Evolutionary conservation across 148 eudicot species (phyloP).

Genomic region (Cornus florida): DNA sequence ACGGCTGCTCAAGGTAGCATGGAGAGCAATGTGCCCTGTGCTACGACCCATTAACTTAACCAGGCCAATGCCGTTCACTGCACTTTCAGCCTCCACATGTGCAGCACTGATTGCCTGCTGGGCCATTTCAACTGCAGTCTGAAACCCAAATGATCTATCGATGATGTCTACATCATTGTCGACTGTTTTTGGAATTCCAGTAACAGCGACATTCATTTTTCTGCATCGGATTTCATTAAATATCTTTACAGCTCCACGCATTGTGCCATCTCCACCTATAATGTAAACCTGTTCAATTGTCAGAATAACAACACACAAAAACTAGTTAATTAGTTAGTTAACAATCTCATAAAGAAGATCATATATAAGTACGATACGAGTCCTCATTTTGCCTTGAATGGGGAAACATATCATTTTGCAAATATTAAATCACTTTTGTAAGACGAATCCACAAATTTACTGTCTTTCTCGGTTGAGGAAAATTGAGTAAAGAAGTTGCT

Average conservation of each 20-base stretch:
- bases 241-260: slow-evolving; percentile 72
- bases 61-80: slow-evolving; percentile 70
- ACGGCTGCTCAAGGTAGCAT: slow-evolving; percentile 72
- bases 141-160: slow-evolving; percentile 71
- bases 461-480: no score
- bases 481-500: no score
- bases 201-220: slow-evolving; percentile 43
- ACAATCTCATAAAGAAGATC: no score
- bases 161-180: slow-evolving; percentile 79
- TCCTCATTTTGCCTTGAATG: no score
- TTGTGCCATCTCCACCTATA: slow-evolving; percentile 80
- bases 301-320: background rate
- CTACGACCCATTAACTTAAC: slow-evolving; percentile 84
- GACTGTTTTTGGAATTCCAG: slow-evolving; percentile 73
- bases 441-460: no score
- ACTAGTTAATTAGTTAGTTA: no score
- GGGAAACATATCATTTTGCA: no score
- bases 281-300: slow-evolving; percentile 47
- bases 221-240: slow-evolving; percentile 53
- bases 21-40: slow-evolving; percentile 77
- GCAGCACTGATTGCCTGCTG: slow-evolving; percentile 68
- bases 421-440: no score
- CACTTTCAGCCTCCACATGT: slow-evolving; percentile 75
- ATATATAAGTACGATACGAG: background rate
- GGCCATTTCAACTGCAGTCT: slow-evolving; percentile 79